Evolutionary conservation across 805 yeast genomes (phyloP).

Genomic region (Hyphopichia homilentoma): DNA sequence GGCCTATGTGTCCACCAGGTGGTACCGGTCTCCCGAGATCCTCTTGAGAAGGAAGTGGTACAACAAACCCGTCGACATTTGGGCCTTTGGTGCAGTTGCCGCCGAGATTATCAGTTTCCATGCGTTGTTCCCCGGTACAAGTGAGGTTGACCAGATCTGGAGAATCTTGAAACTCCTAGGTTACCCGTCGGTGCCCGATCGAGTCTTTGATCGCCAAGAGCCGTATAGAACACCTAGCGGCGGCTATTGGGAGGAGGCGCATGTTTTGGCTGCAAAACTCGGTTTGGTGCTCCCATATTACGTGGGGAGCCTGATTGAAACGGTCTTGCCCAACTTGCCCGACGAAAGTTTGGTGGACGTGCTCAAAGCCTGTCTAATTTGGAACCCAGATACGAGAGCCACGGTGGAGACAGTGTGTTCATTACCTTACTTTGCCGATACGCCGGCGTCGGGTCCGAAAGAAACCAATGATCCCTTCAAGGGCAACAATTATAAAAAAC

Average conservation of each 20-base stretch:
- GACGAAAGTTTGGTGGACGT: constrained; percentile 38
- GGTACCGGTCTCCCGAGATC: constrained; percentile 86
- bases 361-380: constrained; percentile 52
- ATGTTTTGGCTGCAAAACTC: constrained; percentile 44
- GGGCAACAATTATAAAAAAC: too few species aligned
- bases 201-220: constrained; percentile 9
- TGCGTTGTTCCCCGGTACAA: constrained; percentile 82
- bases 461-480: too few species aligned
- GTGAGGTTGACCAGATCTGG: constrained; percentile 76
- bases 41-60: constrained; percentile 59
- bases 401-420: constrained; percentile 45
- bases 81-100: constrained; percentile 85
- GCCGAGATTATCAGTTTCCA: constrained; percentile 65
- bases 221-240: constrained; percentile 46
- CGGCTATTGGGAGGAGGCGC: constrained; percentile 72
- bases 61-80: constrained; percentile 70
- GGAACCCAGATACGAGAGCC: constrained; percentile 76
- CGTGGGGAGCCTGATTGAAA: constrained; percentile 47
- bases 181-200: constrained; percentile 49
- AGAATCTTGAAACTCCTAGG: constrained; percentile 69
- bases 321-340: constrained; percentile 44
- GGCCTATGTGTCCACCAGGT: constrained; percentile 76
- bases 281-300: constrained; percentile 56
- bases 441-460: too few species aligned
- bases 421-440: constrained; percentile 60